Conservation (phyloP, 257 asterid species). For the Plantago ovata region DNA sequence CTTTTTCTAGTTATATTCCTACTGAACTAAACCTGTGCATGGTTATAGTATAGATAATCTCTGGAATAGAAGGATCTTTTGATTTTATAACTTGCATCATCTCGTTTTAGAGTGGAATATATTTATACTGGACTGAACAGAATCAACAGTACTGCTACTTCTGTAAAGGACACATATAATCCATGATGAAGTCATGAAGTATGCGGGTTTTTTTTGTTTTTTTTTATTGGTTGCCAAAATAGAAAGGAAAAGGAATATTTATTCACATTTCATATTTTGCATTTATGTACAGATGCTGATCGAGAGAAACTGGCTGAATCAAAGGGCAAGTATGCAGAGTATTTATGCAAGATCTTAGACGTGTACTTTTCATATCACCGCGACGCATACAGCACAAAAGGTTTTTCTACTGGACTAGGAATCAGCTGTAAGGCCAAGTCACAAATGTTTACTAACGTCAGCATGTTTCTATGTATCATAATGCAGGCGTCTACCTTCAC, state of each 20-base stretch:
- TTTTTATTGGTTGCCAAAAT: neutral
- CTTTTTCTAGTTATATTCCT: too few relatives aligned
- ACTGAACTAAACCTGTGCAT: too few relatives aligned
- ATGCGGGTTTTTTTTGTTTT: too few relatives aligned
- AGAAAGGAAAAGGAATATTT: conserved; percentile 1
- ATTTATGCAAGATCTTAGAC: conserved; percentile 73
- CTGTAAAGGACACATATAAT: too few relatives aligned
- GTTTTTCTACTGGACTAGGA: conserved; percentile 31
- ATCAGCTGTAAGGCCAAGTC: conserved; percentile 7
- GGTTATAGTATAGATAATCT: too few relatives aligned
- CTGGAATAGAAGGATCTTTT: too few relatives aligned
- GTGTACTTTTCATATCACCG: conserved; percentile 80
- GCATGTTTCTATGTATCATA: conserved; percentile 10
- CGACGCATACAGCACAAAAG: conserved; percentile 80
- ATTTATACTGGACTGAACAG: too few relatives aligned
- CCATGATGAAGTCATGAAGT: too few relatives aligned
- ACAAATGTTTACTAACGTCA: conserved; percentile 8
- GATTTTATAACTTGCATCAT: too few relatives aligned
- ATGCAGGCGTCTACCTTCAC: conserved; percentile 91
- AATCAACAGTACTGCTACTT: too few relatives aligned
- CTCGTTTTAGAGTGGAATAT: too few relatives aligned
- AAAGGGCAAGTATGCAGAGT: conserved; percentile 66
- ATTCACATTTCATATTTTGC: neutral
- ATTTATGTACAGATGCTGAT: conserved; percentile 51
- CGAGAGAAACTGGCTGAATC: conserved; percentile 65